Evolutionary conservation across 345 rosid genomes (phyloP).

Genomic region (Camelina hispida): DNA sequence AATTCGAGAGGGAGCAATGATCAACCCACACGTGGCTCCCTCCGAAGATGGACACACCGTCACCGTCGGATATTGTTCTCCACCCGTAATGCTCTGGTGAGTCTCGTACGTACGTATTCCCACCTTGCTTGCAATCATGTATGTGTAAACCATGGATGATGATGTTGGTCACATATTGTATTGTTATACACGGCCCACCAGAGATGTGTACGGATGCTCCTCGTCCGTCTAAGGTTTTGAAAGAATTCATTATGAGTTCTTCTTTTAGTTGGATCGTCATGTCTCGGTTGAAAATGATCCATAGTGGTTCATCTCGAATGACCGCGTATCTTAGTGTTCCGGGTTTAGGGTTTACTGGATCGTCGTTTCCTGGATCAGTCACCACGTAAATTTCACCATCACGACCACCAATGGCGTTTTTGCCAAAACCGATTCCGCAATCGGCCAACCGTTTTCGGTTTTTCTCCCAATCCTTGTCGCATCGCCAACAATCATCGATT

Average conservation of each 20-base stretch:
- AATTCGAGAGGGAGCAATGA: conserved; percentile 74
- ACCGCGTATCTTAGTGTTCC: conserved; percentile 79
- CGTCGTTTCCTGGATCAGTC: conserved; percentile 61
- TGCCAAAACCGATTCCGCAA: conserved; percentile 82
- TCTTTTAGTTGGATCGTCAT: conserved; percentile 79
- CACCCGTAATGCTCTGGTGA: conserved; percentile 73
- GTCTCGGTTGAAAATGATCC: conserved; percentile 78
- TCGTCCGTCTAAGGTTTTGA: conserved; percentile 80
- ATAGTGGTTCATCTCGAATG: conserved; percentile 68
- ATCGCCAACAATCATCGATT: conserved; percentile 86
- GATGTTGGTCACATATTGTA: conserved; percentile 74
- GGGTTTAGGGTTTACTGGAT: conserved; percentile 70
- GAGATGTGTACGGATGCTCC: conserved; percentile 82
- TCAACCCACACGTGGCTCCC: conserved; percentile 89
- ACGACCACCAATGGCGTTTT: conserved; percentile 75
- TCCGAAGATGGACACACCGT: conserved; percentile 78
- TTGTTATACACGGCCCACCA: conserved; percentile 87
- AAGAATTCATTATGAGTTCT: conserved; percentile 82
- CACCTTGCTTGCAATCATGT: conserved; percentile 85
- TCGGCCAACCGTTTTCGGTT: conserved; percentile 73
- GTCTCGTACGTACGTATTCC: conserved; percentile 72
- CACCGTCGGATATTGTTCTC: conserved; percentile 81
- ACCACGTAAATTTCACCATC: conserved; percentile 75
- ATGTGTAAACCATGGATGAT: conserved; percentile 75
- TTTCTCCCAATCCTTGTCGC: conserved; percentile 76